Conservation (phyloP, 108 stramenopile species). For the Aurantiochytrium sp. region DNA sequence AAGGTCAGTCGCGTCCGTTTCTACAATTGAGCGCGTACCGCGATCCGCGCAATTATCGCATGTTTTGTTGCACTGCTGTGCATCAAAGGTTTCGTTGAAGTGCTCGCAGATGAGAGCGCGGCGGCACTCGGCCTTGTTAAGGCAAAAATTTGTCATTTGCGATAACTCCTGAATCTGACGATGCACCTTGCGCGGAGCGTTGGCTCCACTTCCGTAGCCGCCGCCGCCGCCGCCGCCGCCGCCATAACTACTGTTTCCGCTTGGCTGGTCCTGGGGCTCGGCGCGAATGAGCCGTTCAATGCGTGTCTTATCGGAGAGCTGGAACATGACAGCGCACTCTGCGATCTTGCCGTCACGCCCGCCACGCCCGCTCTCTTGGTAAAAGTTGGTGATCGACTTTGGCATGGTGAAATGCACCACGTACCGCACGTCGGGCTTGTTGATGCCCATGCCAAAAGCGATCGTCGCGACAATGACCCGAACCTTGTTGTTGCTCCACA, state of each 20-base stretch:
- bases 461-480: slow-evolving; percentile 89
- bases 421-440: slow-evolving; percentile 79
- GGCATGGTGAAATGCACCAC: slow-evolving; percentile 97
- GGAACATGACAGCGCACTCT: slow-evolving; percentile 86
- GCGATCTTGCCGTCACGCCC: slow-evolving; percentile 82
- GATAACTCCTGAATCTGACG: slow-evolving; percentile 69
- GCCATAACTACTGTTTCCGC: slow-evolving; percentile 23
- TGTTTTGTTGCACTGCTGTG: background rate
- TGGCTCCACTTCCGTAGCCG: slow-evolving; percentile 14
- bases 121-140: slow-evolving; percentile 5
- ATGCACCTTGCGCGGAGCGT: background rate
- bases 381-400: slow-evolving; percentile 93
- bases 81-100: slow-evolving; percentile 5
- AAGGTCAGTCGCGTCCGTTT: background rate
- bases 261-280: slow-evolving; percentile 28
- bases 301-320: slow-evolving; percentile 73
- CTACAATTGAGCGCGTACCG: background rate
- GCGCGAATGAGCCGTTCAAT: slow-evolving; percentile 76
- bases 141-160: slow-evolving; percentile 45
- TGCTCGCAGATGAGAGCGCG: background rate
- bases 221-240: slow-evolving; percentile 18
- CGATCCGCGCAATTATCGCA: slow-evolving; percentile 24
- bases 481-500: slow-evolving; percentile 75
- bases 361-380: slow-evolving; percentile 91
- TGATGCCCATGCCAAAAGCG: slow-evolving; percentile 82